These are phyloP conservation scores for Vitis hybrid DNA, from an alignment of 177 flowering plant genomes.

Conservation along the genomic window DNA sequence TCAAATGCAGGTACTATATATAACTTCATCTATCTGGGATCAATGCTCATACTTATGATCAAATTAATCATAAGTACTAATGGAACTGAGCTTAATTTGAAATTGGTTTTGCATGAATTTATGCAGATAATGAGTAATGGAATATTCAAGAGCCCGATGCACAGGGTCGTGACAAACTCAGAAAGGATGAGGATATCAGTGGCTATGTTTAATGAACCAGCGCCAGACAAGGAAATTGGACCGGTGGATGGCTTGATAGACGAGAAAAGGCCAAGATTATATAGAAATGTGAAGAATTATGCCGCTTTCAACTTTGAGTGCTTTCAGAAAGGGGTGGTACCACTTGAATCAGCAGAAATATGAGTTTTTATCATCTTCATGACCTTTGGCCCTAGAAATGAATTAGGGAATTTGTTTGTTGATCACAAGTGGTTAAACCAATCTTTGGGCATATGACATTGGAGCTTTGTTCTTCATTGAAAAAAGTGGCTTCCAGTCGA, in stretches of 20 bases:
- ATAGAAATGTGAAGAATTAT: conserved; percentile 36
- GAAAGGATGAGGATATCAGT: conserved; percentile 31
- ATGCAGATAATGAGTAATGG: conserved; percentile 51
- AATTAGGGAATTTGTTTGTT: no score
- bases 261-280: conserved; percentile 22
- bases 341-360: conserved; percentile 29
- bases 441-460: no score
- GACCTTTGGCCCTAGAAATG: no score
- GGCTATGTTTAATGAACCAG: conserved; percentile 29
- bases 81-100: neutral
- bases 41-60: neutral
- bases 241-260: conserved; percentile 25
- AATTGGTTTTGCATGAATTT: neutral
- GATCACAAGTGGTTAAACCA: no score
- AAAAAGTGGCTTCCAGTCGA: no score
- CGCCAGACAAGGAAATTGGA: conserved; percentile 29
- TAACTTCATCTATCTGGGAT: neutral
- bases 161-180: conserved; percentile 37
- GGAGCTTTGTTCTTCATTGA: no score
- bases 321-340: conserved; percentile 24
- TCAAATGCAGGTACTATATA: conserved; percentile 32
- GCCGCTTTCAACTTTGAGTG: conserved; percentile 12
- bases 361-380: neutral
- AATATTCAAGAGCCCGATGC: conserved; percentile 44
- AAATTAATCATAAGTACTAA: neutral